These are phyloP conservation scores for Millerozyma acaciae DNA, from an alignment of 805 yeast species.

Conservation along the genomic window DNA sequence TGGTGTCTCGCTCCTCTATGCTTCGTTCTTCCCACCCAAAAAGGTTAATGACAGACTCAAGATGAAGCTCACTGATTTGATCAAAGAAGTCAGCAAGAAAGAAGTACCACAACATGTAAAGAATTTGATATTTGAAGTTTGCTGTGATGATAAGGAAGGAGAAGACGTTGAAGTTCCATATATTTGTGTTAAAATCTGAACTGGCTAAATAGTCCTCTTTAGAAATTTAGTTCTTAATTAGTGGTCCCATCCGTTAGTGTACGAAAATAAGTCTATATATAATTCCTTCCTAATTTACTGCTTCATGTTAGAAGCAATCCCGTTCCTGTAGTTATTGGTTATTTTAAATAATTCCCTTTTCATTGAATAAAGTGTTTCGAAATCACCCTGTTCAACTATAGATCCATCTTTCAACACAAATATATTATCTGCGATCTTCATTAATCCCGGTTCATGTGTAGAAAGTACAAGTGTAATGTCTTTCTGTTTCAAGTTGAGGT, in stretches of 20 bases:
- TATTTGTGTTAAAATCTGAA: conserved; percentile 51
- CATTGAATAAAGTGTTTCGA: conserved; percentile 15
- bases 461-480: conserved; percentile 50
- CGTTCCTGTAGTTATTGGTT: neutral
- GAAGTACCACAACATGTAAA: conserved; percentile 70
- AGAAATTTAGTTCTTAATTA: no score
- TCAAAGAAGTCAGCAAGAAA: conserved; percentile 81
- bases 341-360: conserved; percentile 23
- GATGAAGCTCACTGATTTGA: conserved; percentile 67
- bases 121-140: conserved; percentile 81
- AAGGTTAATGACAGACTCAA: conserved; percentile 75
- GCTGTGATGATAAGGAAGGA: conserved; percentile 87
- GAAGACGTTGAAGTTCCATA: conserved; percentile 97
- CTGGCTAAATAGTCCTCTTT: neutral
- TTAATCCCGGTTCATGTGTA: conserved; percentile 71
- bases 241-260: no score
- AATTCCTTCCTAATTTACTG: no score
- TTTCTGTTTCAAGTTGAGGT: conserved; percentile 23
- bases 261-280: no score
- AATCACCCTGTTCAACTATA: conserved; percentile 44
- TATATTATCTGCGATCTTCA: conserved; percentile 52
- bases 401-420: conserved; percentile 48
- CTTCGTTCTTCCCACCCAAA: conserved; percentile 90
- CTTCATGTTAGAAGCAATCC: no score
- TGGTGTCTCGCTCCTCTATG: conserved; percentile 85